Conservation (phyloP, 2,329 filamentous ascomycete genomes). For the Chaetomiaceae sp. region DNA sequence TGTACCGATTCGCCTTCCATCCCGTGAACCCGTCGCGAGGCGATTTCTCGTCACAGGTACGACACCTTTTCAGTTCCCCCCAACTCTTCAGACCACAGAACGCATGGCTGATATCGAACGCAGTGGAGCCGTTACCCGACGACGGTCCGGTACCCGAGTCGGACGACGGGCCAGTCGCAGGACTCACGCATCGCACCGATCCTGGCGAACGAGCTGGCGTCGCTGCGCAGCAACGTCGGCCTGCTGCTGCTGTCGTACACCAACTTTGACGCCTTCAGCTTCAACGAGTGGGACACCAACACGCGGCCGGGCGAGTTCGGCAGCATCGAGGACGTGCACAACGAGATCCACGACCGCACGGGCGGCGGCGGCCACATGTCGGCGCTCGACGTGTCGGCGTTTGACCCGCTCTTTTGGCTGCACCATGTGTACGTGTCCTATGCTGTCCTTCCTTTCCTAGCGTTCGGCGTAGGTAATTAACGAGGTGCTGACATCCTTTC, state of each 20-base stretch:
- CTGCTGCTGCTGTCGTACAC: slow-evolving; percentile 24
- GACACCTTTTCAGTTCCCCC: slow-evolving; percentile 7
- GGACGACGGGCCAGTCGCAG: slow-evolving; percentile 21
- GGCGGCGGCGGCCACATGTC: slow-evolving; percentile 48
- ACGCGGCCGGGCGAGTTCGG: slow-evolving; percentile 20
- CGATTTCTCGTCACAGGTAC: slow-evolving; percentile 24
- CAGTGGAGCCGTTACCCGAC: slow-evolving; percentile 22
- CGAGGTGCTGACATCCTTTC: neutral
- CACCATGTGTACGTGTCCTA: slow-evolving; percentile 48
- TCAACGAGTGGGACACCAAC: slow-evolving; percentile 24
- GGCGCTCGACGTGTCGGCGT: slow-evolving; percentile 51
- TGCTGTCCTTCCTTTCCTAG: too few species aligned
- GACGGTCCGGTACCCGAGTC: slow-evolving; percentile 26
- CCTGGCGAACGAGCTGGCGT: slow-evolving; percentile 27
- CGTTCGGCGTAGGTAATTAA: too few species aligned
- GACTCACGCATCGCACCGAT: slow-evolving; percentile 25
- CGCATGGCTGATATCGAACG: slow-evolving; percentile 4
- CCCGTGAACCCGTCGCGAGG: slow-evolving; percentile 19
- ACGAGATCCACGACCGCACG: slow-evolving; percentile 33
- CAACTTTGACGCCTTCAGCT: slow-evolving; percentile 26
- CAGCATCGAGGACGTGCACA: slow-evolving; percentile 37
- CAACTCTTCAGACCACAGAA: too few species aligned
- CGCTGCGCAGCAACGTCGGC: slow-evolving; percentile 25
- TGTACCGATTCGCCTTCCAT: slow-evolving; percentile 29
- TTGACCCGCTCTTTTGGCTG: slow-evolving; percentile 57